Conservation (phyloP, 345 rosid species). For the Eutrema heterophyllum region DNA sequence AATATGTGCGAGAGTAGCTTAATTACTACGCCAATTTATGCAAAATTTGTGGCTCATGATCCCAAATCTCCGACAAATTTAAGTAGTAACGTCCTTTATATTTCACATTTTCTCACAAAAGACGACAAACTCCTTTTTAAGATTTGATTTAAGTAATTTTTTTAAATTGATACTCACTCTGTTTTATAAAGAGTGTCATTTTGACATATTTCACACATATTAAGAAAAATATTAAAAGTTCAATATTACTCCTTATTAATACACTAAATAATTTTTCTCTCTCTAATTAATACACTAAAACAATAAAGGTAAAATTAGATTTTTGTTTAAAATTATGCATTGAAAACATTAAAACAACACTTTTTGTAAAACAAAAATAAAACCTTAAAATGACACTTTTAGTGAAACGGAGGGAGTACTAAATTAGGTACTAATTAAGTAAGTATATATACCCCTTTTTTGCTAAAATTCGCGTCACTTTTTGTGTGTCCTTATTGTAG, state of each 20-base stretch:
- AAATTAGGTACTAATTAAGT: not conserved
- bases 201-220: too few relatives aligned
- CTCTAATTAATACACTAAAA: too few relatives aligned
- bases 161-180: not conserved
- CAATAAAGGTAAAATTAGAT: too few relatives aligned
- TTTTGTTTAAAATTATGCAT: too few relatives aligned
- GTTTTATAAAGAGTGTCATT: too few relatives aligned
- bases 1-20: not conserved
- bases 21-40: slow-evolving; percentile 27
- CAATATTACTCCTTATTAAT: too few relatives aligned
- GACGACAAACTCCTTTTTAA: slow-evolving; percentile 17
- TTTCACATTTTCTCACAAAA: slow-evolving; percentile 23
- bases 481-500: slow-evolving; percentile 1
- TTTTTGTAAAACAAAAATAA: too few relatives aligned
- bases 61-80: slow-evolving; percentile 30
- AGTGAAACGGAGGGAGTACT: too few relatives aligned
- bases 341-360: too few relatives aligned
- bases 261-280: too few relatives aligned
- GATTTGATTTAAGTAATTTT: not conserved
- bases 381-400: too few relatives aligned
- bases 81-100: slow-evolving; percentile 21
- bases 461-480: not conserved
- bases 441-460: not conserved
- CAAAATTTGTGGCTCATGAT: slow-evolving; percentile 33
- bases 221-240: too few relatives aligned